phyloP scores from a whole-genome alignment of 805 yeast genomes.

The Suhomyces xylopsoci region DNA sequence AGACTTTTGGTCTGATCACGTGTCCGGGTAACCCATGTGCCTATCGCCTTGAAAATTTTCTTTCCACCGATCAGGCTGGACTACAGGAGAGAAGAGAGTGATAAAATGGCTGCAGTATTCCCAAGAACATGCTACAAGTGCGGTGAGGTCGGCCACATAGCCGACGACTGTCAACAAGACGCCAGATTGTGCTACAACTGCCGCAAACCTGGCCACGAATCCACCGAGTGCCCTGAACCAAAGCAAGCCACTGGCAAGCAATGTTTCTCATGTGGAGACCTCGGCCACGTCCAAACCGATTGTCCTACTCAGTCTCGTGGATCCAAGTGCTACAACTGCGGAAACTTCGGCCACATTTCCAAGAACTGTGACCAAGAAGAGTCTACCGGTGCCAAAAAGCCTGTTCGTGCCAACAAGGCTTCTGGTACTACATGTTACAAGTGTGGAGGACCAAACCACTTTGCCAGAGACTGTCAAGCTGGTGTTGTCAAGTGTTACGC shows the following conservation, averaged over 20 bases:
- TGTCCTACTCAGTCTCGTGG: constrained; percentile 68
- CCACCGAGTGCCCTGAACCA: constrained; percentile 84
- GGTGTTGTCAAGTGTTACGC: constrained; percentile 78
- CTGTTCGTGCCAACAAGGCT: constrained; percentile 23
- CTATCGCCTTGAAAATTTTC: not conserved
- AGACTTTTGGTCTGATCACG: not conserved
- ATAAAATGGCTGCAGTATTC: constrained; percentile 39
- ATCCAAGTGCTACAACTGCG: constrained; percentile 78
- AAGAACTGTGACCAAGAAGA: constrained; percentile 58
- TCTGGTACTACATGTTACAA: constrained; percentile 68
- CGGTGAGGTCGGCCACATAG: constrained; percentile 89
- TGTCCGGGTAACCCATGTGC: constrained; percentile 3
- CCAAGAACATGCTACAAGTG: constrained; percentile 88
- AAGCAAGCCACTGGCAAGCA: constrained; percentile 81
- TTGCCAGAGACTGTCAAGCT: constrained; percentile 85
- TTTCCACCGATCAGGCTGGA: not conserved
- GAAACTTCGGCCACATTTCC: constrained; percentile 77
- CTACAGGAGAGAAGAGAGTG: not conserved
- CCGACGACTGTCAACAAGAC: constrained; percentile 80
- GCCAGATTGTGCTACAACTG: constrained; percentile 93
- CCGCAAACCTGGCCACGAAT: constrained; percentile 85
- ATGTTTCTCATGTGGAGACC: constrained; percentile 90
- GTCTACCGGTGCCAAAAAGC: constrained; percentile 11
- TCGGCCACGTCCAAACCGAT: constrained; percentile 85
- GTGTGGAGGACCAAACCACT: constrained; percentile 92